These are phyloP conservation scores for Leucogyrophana mollusca DNA, from an alignment of 768 basidiomycete species.

Conservation along the genomic window DNA sequence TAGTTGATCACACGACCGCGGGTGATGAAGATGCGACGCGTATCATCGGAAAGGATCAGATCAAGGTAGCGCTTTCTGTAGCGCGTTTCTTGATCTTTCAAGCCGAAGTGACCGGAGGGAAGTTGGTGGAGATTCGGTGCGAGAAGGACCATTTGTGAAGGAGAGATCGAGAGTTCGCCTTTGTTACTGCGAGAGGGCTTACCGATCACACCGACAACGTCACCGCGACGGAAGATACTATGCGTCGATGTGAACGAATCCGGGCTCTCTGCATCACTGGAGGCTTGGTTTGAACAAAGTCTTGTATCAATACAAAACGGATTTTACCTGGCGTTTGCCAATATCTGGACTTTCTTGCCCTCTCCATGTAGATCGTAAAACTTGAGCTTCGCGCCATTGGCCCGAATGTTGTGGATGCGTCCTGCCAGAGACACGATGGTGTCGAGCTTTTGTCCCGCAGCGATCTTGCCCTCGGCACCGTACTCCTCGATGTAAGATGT, in stretches of 20 bases:
- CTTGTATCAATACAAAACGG: background rate
- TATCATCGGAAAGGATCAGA: conserved; percentile 89
- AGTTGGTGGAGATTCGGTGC: conserved; percentile 96
- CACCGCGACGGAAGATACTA: conserved; percentile 89
- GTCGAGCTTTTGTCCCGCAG: conserved; percentile 64
- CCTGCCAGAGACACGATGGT: conserved; percentile 75
- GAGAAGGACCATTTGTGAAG: conserved; percentile 79
- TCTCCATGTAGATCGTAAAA: conserved; percentile 96
- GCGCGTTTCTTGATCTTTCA: conserved; percentile 96
- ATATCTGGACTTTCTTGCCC: conserved; percentile 91
- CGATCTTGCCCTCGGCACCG: conserved; percentile 68
- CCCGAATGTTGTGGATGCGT: conserved; percentile 87
- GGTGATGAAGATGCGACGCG: conserved; percentile 87
- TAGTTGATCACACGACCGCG: conserved; percentile 91
- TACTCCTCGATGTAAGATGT: conserved; percentile 71
- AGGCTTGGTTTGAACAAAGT: background rate
- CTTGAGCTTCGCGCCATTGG: conserved; percentile 75
- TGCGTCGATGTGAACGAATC: conserved; percentile 70
- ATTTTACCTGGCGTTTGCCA: conserved; percentile 79
- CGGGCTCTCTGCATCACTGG: conserved; percentile 63
- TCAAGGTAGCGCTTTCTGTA: conserved; percentile 99
- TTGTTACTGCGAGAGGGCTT: conserved; percentile 89
- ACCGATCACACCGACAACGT: conserved; percentile 93
- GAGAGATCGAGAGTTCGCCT: conserved; percentile 91
- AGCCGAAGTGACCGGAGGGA: conserved; percentile 87